Base-by-base conservation (phyloP, 1,284 basidiomycete species). In the Caloboletus firmus region DNA sequence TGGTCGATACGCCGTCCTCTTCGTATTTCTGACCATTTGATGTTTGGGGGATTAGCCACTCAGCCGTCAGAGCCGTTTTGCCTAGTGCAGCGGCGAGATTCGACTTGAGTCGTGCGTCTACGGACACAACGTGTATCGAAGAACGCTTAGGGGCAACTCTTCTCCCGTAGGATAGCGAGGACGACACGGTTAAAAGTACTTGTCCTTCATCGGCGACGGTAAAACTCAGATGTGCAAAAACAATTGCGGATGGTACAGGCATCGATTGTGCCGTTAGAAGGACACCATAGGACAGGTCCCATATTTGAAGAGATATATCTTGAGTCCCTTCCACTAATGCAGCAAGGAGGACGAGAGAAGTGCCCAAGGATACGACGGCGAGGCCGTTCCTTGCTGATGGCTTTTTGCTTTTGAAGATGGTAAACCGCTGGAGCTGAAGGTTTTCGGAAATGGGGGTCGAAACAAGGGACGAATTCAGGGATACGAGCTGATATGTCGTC, bases 281-380 rank as follows among this genome's bases (percentile, higher is more conserved):
- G 32, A 89, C 81, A 17, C 81, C 81, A 60, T 85, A 90, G 58
- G 83, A 83, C 18, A 89, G 70, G 61, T 91, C 88, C 87, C 88
- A 90, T 37, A 90, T 63, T 17, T 87, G 79, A 37, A 81, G 60
- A n/a, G 66, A 63, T 48, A 91, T 73, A 54, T 85, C 81, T 36
- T 75, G 69, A 0, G 71, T 62, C 9, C 74, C 65, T 8, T 72
- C 63, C 12, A 78, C 71, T 39, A 79, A 60, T 26, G 76, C 76
- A 30, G 80, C 79, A 10, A 90, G 76, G 37, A 90, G 76, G 47
- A 85, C 82, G 51, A 85, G 79, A 0, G 85, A 87, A 5, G 85
- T 82, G 0, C 78, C 78, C 20, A 89, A 68, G 1, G 87, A 77
- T 8, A 84, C 68, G 17, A 82, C 51, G 4, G 82, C 77, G 12